phyloP scores from a whole-genome alignment of 768 basidiomycete species.

The Terana coerulea region DNA sequence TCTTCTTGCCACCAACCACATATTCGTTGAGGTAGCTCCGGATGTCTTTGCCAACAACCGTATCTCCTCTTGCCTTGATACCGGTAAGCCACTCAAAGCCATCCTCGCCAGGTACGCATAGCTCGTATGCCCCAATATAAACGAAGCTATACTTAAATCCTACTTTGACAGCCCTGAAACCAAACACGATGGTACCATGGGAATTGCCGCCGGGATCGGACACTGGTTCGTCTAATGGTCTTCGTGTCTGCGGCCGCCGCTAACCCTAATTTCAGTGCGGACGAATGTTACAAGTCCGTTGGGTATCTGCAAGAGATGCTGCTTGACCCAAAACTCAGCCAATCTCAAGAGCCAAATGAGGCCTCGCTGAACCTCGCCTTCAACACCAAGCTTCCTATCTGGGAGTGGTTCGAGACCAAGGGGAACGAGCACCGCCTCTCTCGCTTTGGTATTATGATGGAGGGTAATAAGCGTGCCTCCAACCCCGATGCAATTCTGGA shows the following conservation, averaged over 20 bases:
- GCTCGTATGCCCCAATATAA: not conserved
- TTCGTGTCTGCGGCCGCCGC: not conserved
- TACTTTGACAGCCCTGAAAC: not conserved
- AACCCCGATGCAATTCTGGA: conserved; percentile 2
- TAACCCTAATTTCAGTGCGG: conserved; percentile 13
- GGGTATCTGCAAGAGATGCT: conserved; percentile 18
- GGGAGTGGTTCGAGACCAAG: conserved; percentile 10
- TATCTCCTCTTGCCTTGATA: conserved; percentile 20
- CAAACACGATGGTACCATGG: conserved; percentile 2
- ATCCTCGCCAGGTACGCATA: conserved; percentile 7
- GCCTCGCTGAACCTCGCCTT: conserved; percentile 15
- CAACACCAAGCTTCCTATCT: not conserved
- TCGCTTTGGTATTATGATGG: not conserved
- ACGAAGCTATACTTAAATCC: not conserved
- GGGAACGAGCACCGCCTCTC: conserved; percentile 8
- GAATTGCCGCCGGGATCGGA: not conserved
- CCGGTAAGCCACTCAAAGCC: conserved; percentile 13
- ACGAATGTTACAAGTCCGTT: conserved; percentile 11
- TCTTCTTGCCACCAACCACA: conserved; percentile 25
- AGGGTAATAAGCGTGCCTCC: not conserved
- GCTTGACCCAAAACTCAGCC: conserved; percentile 17
- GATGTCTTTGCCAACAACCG: conserved; percentile 27
- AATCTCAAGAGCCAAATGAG: conserved; percentile 15
- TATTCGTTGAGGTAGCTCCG: conserved; percentile 29
- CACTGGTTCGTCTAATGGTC: conserved; percentile 16